Conservation (phyloP, 768 basidiomycete species). For the Hypsizygus marmoreus region DNA sequence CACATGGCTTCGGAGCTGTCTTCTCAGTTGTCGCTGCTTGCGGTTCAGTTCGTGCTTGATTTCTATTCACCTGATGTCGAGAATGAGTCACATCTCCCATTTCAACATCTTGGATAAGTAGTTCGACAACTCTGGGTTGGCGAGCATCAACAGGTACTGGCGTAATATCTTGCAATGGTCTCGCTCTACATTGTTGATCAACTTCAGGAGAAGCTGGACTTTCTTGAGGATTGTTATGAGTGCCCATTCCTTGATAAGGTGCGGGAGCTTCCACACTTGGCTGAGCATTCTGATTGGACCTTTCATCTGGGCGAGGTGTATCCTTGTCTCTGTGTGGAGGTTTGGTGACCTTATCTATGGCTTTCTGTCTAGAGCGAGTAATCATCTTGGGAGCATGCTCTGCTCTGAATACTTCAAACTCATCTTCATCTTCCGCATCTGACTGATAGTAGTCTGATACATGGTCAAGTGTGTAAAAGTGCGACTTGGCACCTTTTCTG, state of each 20-base stretch:
- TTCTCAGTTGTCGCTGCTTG: background rate
- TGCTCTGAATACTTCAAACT: background rate
- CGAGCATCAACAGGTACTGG: background rate
- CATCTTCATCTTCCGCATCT: background rate
- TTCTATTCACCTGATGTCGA: too few relatives aligned
- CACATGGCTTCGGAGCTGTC: background rate
- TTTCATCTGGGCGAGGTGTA: background rate
- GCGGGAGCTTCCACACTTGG: too few relatives aligned
- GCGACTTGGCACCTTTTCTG: background rate
- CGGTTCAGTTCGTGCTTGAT: background rate
- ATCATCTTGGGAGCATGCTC: background rate
- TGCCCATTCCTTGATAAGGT: too few relatives aligned
- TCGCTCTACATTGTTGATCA: background rate
- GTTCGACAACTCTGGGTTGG: background rate
- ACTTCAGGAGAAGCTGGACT: background rate
- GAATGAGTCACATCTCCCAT: background rate
- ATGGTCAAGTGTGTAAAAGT: background rate
- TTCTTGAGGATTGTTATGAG: background rate
- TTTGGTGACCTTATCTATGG: background rate
- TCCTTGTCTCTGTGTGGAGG: background rate
- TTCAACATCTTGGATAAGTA: background rate
- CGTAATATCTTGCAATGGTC: background rate
- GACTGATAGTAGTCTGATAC: background rate
- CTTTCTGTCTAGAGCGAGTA: background rate
- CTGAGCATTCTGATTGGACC: background rate